phyloP scores from a whole-genome alignment of 345 rosid genomes.

The Anacardium occidentale region DNA sequence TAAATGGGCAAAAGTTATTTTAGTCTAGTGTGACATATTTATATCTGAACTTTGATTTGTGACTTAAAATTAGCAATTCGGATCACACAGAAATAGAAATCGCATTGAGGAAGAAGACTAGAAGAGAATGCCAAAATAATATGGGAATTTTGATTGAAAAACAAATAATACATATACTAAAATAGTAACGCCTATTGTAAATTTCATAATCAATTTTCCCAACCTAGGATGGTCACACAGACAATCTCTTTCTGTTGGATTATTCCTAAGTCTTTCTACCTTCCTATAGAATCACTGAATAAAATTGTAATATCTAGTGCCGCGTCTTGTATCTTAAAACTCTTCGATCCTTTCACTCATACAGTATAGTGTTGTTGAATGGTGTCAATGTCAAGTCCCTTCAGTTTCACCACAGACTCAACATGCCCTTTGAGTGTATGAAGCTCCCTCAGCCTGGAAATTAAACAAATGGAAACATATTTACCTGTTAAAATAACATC shows the following conservation, averaged over 20 bases:
- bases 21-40: no score
- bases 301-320: neutral
- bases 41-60: no score
- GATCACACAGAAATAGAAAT: no score
- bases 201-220: conserved; percentile 11
- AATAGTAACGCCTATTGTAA: neutral
- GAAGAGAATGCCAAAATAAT: neutral
- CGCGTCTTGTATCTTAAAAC: neutral
- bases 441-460: conserved; percentile 75
- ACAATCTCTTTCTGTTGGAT: conserved; percentile 22
- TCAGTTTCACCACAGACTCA: conserved; percentile 90
- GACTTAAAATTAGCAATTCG: no score
- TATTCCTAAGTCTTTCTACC: conserved; percentile 24
- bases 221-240: conserved; percentile 1
- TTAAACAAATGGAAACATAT: neutral
- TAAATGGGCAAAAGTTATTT: no score
- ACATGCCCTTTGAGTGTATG: conserved; percentile 91
- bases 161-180: neutral
- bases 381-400: conserved; percentile 86
- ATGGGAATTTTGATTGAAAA: neutral
- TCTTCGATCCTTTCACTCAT: conserved; percentile 33
- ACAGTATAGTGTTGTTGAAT: conserved; percentile 89
- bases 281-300: conserved; percentile 7
- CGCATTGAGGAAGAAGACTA: no score
- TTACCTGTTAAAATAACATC: neutral